Conservation (phyloP, 257 asterid genomes). For the Scutellaria barbata region DNA sequence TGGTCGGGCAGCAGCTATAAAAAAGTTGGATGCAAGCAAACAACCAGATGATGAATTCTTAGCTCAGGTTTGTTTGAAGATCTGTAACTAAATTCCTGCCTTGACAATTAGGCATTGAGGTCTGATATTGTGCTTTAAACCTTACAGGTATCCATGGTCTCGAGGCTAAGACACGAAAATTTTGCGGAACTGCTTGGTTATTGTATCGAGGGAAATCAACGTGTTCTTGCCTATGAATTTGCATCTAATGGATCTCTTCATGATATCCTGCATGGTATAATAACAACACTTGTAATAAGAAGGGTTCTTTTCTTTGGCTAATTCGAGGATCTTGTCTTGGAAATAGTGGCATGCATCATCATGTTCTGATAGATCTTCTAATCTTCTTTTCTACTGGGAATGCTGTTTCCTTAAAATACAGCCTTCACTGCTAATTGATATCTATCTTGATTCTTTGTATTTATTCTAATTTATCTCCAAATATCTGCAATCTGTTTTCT, state of each 20-base stretch:
- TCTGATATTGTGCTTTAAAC: slow-evolving; percentile 8
- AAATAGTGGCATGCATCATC: slow-evolving; percentile 11
- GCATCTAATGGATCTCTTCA: slow-evolving; percentile 95
- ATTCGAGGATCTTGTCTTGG: background rate
- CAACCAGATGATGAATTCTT: slow-evolving; percentile 87
- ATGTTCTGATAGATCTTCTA: background rate
- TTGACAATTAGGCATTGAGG: slow-evolving; percentile 5
- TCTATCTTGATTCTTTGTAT: slow-evolving; percentile 1
- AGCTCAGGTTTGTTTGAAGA: slow-evolving; percentile 65
- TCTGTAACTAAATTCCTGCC: slow-evolving; percentile 10
- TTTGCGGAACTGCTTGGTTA: slow-evolving; percentile 86
- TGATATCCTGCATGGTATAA: slow-evolving; percentile 87
- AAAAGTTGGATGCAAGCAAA: slow-evolving; percentile 80
- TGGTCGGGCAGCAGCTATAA: slow-evolving; percentile 75
- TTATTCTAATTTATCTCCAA: slow-evolving; percentile 7
- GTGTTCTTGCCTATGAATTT: slow-evolving; percentile 79
- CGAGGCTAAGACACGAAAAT: slow-evolving; percentile 80
- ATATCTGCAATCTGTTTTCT: background rate
- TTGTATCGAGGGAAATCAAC: slow-evolving; percentile 81
- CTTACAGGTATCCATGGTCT: slow-evolving; percentile 86
- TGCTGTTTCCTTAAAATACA: background rate
- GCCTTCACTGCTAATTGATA: background rate
- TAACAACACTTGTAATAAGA: slow-evolving; percentile 8
- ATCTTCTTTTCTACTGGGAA: background rate
- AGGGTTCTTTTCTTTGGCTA: slow-evolving; percentile 6